Conservation (phyloP, 805 yeast species). For the Candida nemodendra region DNA sequence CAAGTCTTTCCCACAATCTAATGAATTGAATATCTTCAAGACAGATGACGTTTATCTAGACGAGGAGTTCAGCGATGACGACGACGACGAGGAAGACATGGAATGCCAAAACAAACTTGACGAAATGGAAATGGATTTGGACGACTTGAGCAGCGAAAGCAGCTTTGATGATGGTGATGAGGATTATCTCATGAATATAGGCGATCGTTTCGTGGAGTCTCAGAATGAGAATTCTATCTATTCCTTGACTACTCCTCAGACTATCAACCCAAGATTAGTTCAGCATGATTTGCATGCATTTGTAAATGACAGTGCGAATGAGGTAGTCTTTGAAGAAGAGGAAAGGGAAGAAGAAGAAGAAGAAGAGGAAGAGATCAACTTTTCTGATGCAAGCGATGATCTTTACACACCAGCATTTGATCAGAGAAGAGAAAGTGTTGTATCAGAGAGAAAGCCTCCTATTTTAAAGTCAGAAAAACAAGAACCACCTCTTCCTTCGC, state of each 20-base stretch:
- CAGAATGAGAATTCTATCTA: constrained; percentile 24
- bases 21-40: constrained; percentile 33
- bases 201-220: constrained; percentile 6
- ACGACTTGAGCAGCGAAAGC: constrained; percentile 28
- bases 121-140: constrained; percentile 33
- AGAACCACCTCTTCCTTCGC: constrained; percentile 19
- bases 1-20: constrained; percentile 31
- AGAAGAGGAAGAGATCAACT: constrained; percentile 19
- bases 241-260: constrained; percentile 29
- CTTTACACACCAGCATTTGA: constrained; percentile 32
- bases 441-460: constrained; percentile 20
- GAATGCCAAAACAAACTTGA: constrained; percentile 25
- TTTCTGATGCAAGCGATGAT: constrained; percentile 28
- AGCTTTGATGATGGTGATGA: constrained; percentile 24
- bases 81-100: constrained; percentile 31
- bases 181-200: constrained; percentile 20
- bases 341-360: constrained; percentile 23
- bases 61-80: constrained; percentile 32
- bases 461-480: constrained; percentile 15
- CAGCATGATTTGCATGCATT: constrained; percentile 14
- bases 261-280: constrained; percentile 26
- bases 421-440: constrained; percentile 26
- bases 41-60: constrained; percentile 29
- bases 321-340: constrained; percentile 21
- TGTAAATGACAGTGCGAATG: constrained; percentile 6